Base-by-base conservation (phyloP, 2,329 filamentous ascomycete species). In the Pseudocercospora pini-densiflorae region DNA sequence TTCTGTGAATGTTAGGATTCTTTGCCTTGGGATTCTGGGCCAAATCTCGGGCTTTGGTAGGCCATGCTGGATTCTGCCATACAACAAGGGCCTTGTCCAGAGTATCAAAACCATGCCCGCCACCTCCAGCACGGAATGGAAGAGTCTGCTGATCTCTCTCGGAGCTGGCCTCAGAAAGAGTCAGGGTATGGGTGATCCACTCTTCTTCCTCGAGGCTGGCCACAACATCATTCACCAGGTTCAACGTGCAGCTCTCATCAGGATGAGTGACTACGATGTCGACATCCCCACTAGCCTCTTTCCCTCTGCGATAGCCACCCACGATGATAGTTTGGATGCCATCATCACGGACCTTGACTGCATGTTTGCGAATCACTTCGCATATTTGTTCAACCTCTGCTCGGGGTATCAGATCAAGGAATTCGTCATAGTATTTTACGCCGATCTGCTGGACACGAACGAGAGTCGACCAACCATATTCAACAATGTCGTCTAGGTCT, bases 41-140 rank as follows among this genome's bases (percentile, higher is more conserved):
- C 10, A 78, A 71, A 58, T 81, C 81, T 14, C 65, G 77, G 0
- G 74, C 75, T 64, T 79, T 79, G 0, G 75, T 78, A 5, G 79
- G 77, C 77, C 81, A 81, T 2, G 69, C 59, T 0, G 90, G 90
- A 74, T 93, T 84, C 76, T 97, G 92, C 94, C 94, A 98, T 0
- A 97, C 93, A 0, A 97, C 91, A 61, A 98, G 81, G 0, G 93
- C 93, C 78, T 97, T 97, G 78, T 98, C 94, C 0, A 98, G 84
- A 0, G 89, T 92, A 76, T 97, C 94, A 71, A 97, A 97, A 0
- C 92, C 92, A 23, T 84, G 81, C 0, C 85, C 85, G 1, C 81
- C 80, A 2, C 68, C 68, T 5, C 79, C 75, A 12, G 73, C 76
- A 6, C 81, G 82, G 72, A 85, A 88, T 0, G 87, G 86, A 0